phyloP scores from a whole-genome alignment of 495 filamentous ascomycete species.

The Pseudoneurospora amorphoporcata region DNA sequence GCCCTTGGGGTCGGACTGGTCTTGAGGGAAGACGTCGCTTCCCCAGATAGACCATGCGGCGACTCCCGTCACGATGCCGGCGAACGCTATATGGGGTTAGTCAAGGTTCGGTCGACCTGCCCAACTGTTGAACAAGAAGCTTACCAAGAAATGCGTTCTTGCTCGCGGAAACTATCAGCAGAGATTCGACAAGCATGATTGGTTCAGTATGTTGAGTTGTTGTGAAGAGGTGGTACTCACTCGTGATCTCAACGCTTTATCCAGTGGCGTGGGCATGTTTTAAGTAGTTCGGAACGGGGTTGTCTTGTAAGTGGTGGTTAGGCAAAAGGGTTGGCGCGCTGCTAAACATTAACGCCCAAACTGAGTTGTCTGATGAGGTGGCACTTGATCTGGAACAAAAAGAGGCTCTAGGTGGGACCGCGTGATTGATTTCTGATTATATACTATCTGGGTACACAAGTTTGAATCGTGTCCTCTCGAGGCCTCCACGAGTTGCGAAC shows the following conservation, averaged over 20 bases:
- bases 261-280: slow-evolving; percentile 63
- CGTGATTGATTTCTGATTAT: background rate
- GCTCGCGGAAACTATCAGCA: background rate
- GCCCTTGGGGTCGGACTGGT: slow-evolving; percentile 61
- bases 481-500: background rate
- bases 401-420: background rate
- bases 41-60: slow-evolving; percentile 79
- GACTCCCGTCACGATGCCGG: slow-evolving; percentile 73
- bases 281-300: background rate
- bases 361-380: background rate
- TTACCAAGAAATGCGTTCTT: slow-evolving; percentile 48
- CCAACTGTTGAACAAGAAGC: background rate
- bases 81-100: slow-evolving; percentile 46
- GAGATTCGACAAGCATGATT: background rate
- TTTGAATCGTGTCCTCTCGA: background rate
- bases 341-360: background rate
- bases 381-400: background rate
- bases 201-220: slow-evolving; percentile 7
- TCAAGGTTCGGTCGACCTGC: background rate
- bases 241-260: slow-evolving; percentile 69
- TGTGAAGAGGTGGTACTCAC: slow-evolving; percentile 31
- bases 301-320: background rate
- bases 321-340: background rate
- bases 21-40: slow-evolving; percentile 62
- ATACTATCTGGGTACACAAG: background rate